Conservation (phyloP, 306 rosid genomes). For the Vachellia pachyceras region DNA sequence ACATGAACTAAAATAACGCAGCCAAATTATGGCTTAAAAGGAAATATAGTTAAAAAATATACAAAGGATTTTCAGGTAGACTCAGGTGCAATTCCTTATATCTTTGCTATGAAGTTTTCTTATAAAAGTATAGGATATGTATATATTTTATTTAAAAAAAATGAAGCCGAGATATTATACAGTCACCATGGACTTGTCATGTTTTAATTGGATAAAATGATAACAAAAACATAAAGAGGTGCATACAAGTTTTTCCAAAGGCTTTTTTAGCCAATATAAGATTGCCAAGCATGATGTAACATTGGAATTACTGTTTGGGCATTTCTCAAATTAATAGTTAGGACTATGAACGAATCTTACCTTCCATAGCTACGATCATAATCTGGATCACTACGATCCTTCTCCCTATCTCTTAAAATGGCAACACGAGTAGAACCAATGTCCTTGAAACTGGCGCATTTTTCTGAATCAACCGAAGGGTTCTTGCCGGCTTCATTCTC, state of each 20-base stretch:
- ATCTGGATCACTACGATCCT: constrained; percentile 90
- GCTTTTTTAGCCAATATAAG: background rate
- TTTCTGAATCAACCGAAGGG: constrained; percentile 54
- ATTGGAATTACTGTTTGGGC: constrained; percentile 2
- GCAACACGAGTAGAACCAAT: constrained; percentile 75
- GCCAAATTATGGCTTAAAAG: background rate
- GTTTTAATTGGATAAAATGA: background rate
- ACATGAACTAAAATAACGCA: background rate
- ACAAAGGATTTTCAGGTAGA: background rate
- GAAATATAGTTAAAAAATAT: background rate
- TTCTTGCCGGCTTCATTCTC: constrained; percentile 60
- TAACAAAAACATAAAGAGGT: background rate
- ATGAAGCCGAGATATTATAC: background rate
- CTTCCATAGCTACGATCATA: constrained; percentile 89
- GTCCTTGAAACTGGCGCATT: constrained; percentile 48
- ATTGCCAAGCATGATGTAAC: constrained; percentile 1
- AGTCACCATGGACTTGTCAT: background rate
- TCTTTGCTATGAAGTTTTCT: background rate
- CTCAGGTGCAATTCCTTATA: background rate
- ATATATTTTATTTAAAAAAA: background rate
- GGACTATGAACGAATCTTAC: constrained; percentile 45
- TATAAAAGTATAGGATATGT: background rate
- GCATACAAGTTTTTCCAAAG: background rate
- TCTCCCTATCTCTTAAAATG: constrained; percentile 88
- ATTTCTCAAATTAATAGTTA: constrained; percentile 5